Percentiles rank a stretch among this genome's conserved stretches.
Conservation (phyloP, 1,284 basidiomycete species). For the Moniliella sp. region DNA sequence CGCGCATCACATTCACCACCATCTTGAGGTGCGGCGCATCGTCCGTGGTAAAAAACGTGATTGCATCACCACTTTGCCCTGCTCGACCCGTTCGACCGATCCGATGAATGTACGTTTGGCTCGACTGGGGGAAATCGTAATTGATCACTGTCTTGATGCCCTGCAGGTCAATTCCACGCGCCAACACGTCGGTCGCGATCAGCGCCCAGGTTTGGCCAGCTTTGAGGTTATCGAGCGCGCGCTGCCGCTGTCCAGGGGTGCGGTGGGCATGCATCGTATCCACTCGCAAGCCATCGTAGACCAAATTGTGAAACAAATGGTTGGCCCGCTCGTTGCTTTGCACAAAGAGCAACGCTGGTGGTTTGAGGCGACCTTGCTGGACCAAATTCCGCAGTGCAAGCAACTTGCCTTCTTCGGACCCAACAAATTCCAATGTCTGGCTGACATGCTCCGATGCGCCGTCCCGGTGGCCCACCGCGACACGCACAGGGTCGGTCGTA, state of each 20-base stretch:
- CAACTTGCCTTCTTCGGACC: conserved; percentile 75
- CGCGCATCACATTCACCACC: conserved; percentile 81
- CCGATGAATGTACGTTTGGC: conserved; percentile 82
- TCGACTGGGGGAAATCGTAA: conserved; percentile 41
- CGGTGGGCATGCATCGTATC: conserved; percentile 78
- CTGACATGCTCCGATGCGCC: conserved; percentile 52
- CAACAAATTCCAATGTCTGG: conserved; percentile 72
- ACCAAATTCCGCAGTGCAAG: conserved; percentile 56
- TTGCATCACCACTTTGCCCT: conserved; percentile 66
- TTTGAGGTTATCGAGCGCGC: conserved; percentile 50
- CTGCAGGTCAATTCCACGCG: conserved; percentile 89
- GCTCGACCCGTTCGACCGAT: conserved; percentile 90
- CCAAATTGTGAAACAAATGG: conserved; percentile 64
- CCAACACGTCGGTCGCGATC: conserved; percentile 38
- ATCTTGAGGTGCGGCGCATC: conserved; percentile 76
- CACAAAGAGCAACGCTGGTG: conserved; percentile 77
- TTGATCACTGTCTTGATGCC: conserved; percentile 72
- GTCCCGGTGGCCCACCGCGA: conserved; percentile 44
- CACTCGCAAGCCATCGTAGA: conserved; percentile 64
- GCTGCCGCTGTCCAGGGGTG: conserved; percentile 63
- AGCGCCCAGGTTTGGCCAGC: conserved; percentile 38
- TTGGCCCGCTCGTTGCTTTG: conserved; percentile 75
- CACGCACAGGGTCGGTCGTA: conserved; percentile 38
- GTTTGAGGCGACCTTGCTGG: conserved; percentile 55
- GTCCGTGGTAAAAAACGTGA: conserved; percentile 85